Evolutionary conservation across 176 grass and related monocot genomes (phyloP), one percentile per base, ranked within the genome.

Genomic region (Lolium multiflorum): DNA sequence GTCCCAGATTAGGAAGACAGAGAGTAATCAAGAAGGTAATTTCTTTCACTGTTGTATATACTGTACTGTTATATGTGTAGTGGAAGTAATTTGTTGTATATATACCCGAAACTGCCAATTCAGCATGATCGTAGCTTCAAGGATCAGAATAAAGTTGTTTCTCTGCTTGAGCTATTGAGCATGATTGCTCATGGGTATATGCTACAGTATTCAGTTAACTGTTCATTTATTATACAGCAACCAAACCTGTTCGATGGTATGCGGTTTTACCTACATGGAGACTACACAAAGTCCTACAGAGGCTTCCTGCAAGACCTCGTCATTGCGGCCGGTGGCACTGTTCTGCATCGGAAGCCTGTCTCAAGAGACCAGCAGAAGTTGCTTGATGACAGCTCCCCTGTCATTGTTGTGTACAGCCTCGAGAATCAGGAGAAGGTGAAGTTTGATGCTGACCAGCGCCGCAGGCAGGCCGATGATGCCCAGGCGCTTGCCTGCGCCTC

Each of bases 241-340:
- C 93, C 92, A 75, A 94, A 86, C 83, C 43, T 94, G 54, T 90
- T 98, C 1, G 37, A 89, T 0, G 84, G 91, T 12, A 76, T 91
- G 41, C 37, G 74, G 39, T 91, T 98, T 89, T 98, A 96, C 74
- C 91, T 98, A 71, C 89, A 87, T 65, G 96, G 96, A 44, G 88
- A 91, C 14, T 92, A 92, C 79, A 79, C 81, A 31, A 63, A 61
- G 56, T 85, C 91, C 8, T 98, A 90, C 78, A 92, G 88, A 86
- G 88, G 93, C 12, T 98, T 91, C 82, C 87, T 98, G 38, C 91
- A 98, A 77, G 93, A 98, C 21, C 90, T 98, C 26, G 69, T 94
- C 52, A 63, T 89, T 10, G 77, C 88, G 48, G 96, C 93, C 26
- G 91, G 91, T 18, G 96, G 92, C 49, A 81, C 78, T 25, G 51